Evolutionary conservation across 495 filamentous ascomycete species (phyloP).

Genomic region (Durotheca rogersii): DNA sequence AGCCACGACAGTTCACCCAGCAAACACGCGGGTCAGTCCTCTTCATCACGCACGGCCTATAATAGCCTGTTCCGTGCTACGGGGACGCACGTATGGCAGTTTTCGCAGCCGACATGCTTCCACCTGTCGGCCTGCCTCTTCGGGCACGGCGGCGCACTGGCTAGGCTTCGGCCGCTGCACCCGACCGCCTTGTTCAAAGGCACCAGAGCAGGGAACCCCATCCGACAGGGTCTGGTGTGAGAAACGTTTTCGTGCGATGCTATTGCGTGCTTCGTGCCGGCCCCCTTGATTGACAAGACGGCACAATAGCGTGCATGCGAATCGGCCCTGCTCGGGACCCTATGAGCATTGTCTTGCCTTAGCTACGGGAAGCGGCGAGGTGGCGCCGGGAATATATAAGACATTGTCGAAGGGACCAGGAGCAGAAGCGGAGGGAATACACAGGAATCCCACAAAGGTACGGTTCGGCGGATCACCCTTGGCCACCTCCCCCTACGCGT

Average conservation of each 20-base stretch:
- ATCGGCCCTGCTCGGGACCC: neutral
- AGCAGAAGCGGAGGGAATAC: too few relatives aligned
- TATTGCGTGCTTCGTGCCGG: constrained; percentile 28
- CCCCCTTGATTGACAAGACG: constrained; percentile 9
- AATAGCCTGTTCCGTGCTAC: too few relatives aligned
- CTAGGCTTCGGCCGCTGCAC: neutral
- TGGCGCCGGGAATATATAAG: neutral
- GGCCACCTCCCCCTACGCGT: too few relatives aligned
- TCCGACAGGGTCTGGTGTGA: neutral
- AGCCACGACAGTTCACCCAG: neutral
- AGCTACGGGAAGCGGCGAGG: constrained; percentile 1
- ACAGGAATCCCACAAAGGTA: too few relatives aligned
- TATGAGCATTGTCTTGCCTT: neutral
- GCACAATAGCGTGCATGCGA: constrained; percentile 3
- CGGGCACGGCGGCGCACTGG: neutral
- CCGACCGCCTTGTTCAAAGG: too few relatives aligned
- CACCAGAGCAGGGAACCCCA: too few relatives aligned
- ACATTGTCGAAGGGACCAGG: too few relatives aligned
- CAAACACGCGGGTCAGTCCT: too few relatives aligned
- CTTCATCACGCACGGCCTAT: too few relatives aligned
- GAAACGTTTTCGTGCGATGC: constrained; percentile 14
- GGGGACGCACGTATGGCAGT: neutral
- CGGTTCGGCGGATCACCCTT: too few relatives aligned
- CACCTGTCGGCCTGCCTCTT: neutral
- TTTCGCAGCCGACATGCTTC: neutral